Evolutionary conservation across 31 red algal genomes (phyloP), one percentile per base, ranked within the genome.

Genomic region (Porphyra umbilicalis): DNA sequence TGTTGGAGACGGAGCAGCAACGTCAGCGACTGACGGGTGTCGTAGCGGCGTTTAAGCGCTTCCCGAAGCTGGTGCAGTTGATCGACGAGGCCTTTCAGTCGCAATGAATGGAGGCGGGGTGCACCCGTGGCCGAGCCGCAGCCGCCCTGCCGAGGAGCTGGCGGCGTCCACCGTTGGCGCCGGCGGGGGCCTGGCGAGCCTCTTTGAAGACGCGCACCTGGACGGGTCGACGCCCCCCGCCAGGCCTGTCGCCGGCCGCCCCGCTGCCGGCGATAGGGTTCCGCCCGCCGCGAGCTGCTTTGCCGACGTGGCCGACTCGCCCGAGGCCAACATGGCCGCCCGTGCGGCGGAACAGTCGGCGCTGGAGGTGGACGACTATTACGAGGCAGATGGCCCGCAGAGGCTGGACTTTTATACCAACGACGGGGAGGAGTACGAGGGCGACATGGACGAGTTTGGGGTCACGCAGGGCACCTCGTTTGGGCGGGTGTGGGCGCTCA

Each of bases 401-500:
- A 29, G 57, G 25, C 57, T 71, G 25, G 57, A 71, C 57, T 71
- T 71, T n/a, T 71, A 71, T 29, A 71, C 57, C 57, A 71, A 71
- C 20, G 78, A 71, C 57, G 57, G 57, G 57, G 57, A 79, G 20
- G 82, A 88, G 39, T 39, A 75, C 34, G 90, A 93, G 75, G 82
- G 84, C 30, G 90, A 93, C 32, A 25, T 16, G 13, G 77, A 34
- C 33, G 77, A 36, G 34, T 86, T 88, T 42, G 77, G 82, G 25
- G 67, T 93, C 32, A 93, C 90, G 40, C 83, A 85, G 44, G 80
- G 77, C 34, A 85, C 90, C 37, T 85, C 79, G 83, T 79, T 85
- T 82, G 90, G 90, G 15, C 81, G 86, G 8, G 44, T 88, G 10
- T 93, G 90, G 90, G 90, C 88, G 34, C 80, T 93, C 10, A 93